A percentile compares a stretch with the other conserved stretches of the same genome.
phyloP scores from a whole-genome alignment of 768 basidiomycete species.

The Russula foetens region DNA sequence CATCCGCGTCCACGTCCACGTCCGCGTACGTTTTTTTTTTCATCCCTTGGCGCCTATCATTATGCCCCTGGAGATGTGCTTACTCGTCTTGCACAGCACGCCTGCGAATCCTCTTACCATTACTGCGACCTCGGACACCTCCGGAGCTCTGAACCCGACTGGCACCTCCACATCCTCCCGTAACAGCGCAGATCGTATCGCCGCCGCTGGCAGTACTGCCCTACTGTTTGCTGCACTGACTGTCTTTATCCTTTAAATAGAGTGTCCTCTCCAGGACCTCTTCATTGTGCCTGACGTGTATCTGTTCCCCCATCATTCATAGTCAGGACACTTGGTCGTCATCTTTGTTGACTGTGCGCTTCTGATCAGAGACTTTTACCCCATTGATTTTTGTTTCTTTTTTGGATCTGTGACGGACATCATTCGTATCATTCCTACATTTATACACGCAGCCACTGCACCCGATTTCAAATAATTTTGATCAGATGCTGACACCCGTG shows the following conservation, averaged over 20 bases:
- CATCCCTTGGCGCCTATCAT: background rate
- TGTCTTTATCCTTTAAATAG: conserved; percentile 10
- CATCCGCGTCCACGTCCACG: background rate
- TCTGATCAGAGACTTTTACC: background rate
- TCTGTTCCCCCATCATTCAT: background rate
- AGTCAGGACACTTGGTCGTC: background rate
- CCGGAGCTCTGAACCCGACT: conserved; percentile 8
- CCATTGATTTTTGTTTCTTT: background rate
- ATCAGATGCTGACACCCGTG: background rate
- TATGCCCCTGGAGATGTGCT: background rate
- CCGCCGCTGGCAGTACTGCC: background rate
- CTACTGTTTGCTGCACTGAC: conserved; percentile 10
- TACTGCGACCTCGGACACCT: background rate
- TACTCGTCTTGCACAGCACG: background rate
- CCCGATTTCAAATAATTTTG: background rate
- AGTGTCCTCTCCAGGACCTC: background rate
- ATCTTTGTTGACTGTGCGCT: no score
- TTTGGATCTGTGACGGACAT: conserved; percentile 7
- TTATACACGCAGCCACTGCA: background rate
- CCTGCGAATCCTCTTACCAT: background rate
- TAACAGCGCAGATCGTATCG: conserved; percentile 6
- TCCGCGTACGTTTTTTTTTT: background rate
- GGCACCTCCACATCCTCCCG: background rate
- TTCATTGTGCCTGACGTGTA: background rate
- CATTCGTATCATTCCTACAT: background rate